A percentile compares a stretch with the other conserved stretches of the same genome.
Evolutionary conservation across 2,329 filamentous ascomycete genomes (phyloP).

Genomic region (Fusarium pseudoanthophilum): DNA sequence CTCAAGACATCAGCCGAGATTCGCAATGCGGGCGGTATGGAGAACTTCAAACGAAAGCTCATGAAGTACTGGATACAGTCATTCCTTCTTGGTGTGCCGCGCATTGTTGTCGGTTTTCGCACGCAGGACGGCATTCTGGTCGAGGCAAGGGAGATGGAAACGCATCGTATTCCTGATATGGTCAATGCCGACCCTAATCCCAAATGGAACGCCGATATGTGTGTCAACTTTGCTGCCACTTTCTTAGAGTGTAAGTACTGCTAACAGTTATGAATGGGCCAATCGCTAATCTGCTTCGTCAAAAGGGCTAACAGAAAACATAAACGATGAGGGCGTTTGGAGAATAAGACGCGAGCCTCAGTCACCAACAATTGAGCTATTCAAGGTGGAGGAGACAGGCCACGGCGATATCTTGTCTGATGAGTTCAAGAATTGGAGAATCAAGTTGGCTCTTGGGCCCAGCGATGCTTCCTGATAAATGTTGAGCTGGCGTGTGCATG

Average conservation of each 20-base stretch:
- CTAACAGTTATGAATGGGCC: background rate
- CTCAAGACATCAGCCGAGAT: conserved; percentile 89
- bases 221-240: conserved; percentile 86
- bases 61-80: conserved; percentile 98
- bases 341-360: conserved; percentile 75
- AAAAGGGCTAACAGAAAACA: conserved; percentile 70
- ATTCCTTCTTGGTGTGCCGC: conserved; percentile 91
- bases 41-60: conserved; percentile 87
- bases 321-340: conserved; percentile 82
- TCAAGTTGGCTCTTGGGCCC: conserved; percentile 60
- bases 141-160: conserved; percentile 81
- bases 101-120: conserved; percentile 90
- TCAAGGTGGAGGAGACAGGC: conserved; percentile 74
- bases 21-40: conserved; percentile 71
- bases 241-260: conserved; percentile 78
- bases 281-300: conserved; percentile 6
- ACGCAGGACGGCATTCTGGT: conserved; percentile 76
- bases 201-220: conserved; percentile 91
- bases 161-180: conserved; percentile 78
- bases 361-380: conserved; percentile 76
- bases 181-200: conserved; percentile 73
- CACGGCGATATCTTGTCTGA: conserved; percentile 80
- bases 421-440: conserved; percentile 81
- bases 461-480: conserved; percentile 21
- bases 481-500: background rate